Conservation (phyloP, 805 yeast genomes). For the Yarrowia bubula region DNA sequence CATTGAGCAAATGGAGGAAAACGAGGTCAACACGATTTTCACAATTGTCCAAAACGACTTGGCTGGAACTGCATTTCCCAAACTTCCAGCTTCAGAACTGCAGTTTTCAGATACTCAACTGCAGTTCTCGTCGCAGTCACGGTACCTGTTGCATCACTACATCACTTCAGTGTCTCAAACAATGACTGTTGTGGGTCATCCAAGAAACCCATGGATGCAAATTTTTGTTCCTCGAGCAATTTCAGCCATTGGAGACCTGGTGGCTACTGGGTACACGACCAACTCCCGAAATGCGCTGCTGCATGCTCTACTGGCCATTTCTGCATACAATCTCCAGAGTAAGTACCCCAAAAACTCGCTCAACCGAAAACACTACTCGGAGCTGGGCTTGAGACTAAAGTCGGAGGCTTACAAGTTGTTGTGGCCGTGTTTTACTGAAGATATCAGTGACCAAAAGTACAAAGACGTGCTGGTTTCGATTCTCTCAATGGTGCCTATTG, state of each 20-base stretch:
- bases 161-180: constrained; percentile 72
- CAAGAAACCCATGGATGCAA: constrained; percentile 84
- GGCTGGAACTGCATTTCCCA: constrained; percentile 20
- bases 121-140: constrained; percentile 49
- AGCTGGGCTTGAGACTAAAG: constrained; percentile 70
- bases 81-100: not conserved
- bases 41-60: constrained; percentile 15
- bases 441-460: constrained; percentile 60
- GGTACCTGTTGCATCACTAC: constrained; percentile 71
- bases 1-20: constrained; percentile 22
- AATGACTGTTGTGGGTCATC: constrained; percentile 67
- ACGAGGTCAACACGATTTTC: constrained; percentile 25
- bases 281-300: constrained; percentile 73
- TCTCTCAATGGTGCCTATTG: constrained; percentile 82
- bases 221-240: constrained; percentile 83
- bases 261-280: constrained; percentile 69
- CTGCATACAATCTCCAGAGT: constrained; percentile 76
- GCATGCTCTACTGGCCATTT: constrained; percentile 75
- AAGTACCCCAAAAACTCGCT: constrained; percentile 65
- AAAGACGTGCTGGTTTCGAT: constrained; percentile 82
- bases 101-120: constrained; percentile 30
- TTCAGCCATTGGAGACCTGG: constrained; percentile 76
- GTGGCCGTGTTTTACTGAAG: constrained; percentile 52
- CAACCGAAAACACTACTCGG: constrained; percentile 66
- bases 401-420: constrained; percentile 71